Percentiles rank a stretch among this genome's conserved stretches.
Evolutionary conservation across 2,329 filamentous ascomycete genomes (phyloP).

Genomic region (Clarireedia homoeocarpa): DNA sequence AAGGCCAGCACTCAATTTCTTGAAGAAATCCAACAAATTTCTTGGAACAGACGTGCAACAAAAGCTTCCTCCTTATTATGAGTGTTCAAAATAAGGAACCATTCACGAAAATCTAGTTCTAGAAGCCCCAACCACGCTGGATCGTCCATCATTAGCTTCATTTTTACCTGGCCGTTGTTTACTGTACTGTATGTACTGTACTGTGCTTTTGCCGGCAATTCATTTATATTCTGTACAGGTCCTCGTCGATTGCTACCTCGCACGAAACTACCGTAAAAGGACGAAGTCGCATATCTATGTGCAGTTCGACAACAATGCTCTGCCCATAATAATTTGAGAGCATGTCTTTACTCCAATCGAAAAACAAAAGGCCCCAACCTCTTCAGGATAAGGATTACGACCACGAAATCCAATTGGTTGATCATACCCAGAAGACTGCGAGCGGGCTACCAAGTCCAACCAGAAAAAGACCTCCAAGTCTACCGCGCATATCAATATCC

Average conservation of each 20-base stretch:
- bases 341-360: constrained; percentile 8
- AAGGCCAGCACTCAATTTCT: background rate
- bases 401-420: constrained; percentile 63
- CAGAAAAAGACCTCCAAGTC: background rate
- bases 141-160: background rate
- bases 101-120: background rate
- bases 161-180: too few relatives aligned
- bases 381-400: constrained; percentile 57
- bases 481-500: constrained; percentile 9
- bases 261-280: background rate
- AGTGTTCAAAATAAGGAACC: background rate
- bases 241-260: background rate
- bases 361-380: constrained; percentile 34
- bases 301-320: constrained; percentile 3
- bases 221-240: background rate
- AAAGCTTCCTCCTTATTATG: background rate
- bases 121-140: background rate
- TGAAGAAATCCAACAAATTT: background rate
- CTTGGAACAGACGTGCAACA: constrained; percentile 10
- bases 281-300: background rate
- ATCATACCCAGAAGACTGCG: constrained; percentile 30
- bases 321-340: constrained; percentile 1
- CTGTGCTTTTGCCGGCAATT: too few relatives aligned
- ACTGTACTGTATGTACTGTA: too few relatives aligned
- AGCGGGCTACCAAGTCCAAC: background rate